Conservation (phyloP, 768 basidiomycete genomes). For the Kwoniella dendrophila region DNA sequence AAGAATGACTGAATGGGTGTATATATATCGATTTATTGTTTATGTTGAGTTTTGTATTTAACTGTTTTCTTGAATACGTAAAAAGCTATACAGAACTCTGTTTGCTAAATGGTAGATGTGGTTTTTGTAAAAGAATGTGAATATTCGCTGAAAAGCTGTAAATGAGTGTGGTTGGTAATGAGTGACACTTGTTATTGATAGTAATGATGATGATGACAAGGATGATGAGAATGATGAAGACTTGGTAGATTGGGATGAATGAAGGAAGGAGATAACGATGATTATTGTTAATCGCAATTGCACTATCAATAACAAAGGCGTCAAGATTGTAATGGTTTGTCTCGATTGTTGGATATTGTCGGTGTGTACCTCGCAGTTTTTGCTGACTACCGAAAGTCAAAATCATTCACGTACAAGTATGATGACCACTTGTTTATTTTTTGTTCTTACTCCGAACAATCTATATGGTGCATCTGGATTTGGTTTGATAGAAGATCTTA, state of each 20-base stretch:
- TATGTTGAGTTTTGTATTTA: slow-evolving; percentile 7
- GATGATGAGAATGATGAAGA: neutral
- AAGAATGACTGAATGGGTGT: slow-evolving; percentile 19
- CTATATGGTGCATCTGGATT: no score
- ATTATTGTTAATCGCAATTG: no score
- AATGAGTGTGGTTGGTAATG: neutral
- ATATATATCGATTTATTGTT: no score
- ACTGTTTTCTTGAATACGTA: neutral
- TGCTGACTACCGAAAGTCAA: no score
- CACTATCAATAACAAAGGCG: neutral
- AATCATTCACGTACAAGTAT: neutral
- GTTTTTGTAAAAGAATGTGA: neutral
- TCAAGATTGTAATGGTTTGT: neutral
- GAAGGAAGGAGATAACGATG: neutral
- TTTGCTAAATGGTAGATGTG: neutral
- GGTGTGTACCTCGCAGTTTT: neutral
- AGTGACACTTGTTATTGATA: neutral
- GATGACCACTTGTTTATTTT: no score
- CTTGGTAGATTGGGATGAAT: neutral
- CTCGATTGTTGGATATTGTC: neutral
- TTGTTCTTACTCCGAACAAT: no score
- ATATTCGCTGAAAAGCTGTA: neutral
- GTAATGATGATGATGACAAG: no score
- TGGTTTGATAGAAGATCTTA: slow-evolving; percentile 19
- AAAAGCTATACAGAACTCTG: no score